Conservation (phyloP, 768 basidiomycete species). For the Podaxis pistillaris region DNA sequence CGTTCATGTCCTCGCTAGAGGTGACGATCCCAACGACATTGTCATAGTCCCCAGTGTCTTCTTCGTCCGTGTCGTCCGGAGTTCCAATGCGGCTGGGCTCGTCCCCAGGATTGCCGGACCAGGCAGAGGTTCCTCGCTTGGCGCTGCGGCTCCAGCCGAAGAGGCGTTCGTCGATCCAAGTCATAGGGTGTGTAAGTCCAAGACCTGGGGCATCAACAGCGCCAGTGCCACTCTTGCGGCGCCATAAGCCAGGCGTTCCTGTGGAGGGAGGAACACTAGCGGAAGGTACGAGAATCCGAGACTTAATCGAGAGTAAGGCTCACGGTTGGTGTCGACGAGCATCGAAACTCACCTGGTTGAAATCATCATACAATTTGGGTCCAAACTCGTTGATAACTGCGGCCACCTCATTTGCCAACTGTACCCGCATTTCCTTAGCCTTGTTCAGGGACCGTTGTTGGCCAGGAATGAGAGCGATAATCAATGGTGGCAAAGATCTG, state of each 20-base stretch:
- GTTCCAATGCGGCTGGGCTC: conserved; percentile 64
- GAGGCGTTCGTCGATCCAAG: conserved; percentile 91
- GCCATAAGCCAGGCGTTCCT: conserved; percentile 71
- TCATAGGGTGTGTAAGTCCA: conserved; percentile 87
- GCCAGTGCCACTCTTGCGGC: conserved; percentile 76
- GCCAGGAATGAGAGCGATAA: conserved; percentile 86
- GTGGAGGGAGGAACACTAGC: conserved; percentile 81
- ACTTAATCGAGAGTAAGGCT: conserved; percentile 36
- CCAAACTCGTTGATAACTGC: conserved; percentile 86
- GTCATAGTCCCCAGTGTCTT: conserved; percentile 90
- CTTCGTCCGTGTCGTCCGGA: conserved; percentile 80
- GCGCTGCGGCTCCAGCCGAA: conserved; percentile 90
- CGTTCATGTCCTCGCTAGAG: conserved; percentile 41
- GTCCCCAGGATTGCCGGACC: conserved; percentile 60
- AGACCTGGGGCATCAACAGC: conserved; percentile 86
- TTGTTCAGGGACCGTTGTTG: conserved; percentile 79
- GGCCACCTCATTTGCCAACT: conserved; percentile 81
- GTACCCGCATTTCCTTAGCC: conserved; percentile 69
- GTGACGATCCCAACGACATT: conserved; percentile 73
- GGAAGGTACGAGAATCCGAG: conserved; percentile 80
- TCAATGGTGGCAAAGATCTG: conserved; percentile 86
- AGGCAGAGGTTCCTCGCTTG: conserved; percentile 80
- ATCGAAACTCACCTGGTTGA: conserved; percentile 59
- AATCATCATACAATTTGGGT: conserved; percentile 83
- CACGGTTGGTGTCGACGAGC: conserved; percentile 13